phyloP scores from a whole-genome alignment of 2,329 filamentous ascomycete species.

The Rutstroemia sydowiana region DNA sequence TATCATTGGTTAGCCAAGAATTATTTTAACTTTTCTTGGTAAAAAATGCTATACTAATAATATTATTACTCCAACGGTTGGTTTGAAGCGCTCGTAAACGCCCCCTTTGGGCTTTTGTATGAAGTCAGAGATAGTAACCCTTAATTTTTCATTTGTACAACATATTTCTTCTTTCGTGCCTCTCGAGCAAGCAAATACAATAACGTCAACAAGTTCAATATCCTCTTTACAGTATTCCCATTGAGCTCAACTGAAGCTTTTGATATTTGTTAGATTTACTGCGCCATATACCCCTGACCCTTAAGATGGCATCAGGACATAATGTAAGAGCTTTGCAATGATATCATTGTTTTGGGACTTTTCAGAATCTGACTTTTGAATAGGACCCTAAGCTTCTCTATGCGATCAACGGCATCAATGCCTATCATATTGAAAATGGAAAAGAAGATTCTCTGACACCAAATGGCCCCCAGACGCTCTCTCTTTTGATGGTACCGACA shows the following conservation, averaged over 20 bases:
- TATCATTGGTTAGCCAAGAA: too few species aligned
- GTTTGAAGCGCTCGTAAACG: background rate
- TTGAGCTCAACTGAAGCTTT: background rate
- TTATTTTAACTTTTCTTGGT: too few species aligned
- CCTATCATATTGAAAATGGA: slow-evolving; percentile 86
- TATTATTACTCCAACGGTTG: background rate
- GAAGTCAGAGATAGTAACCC: too few species aligned
- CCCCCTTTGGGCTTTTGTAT: too few species aligned
- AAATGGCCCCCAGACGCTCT: slow-evolving; percentile 82
- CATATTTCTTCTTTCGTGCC: too few species aligned
- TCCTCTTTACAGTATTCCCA: too few species aligned
- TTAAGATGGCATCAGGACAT: slow-evolving; percentile 26
- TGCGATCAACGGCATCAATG: slow-evolving; percentile 76
- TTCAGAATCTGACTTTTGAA: slow-evolving; percentile 10
- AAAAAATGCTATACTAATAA: background rate
- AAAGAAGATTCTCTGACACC: slow-evolving; percentile 75
- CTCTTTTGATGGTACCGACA: slow-evolving; percentile 91
- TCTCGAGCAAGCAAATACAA: too few species aligned
- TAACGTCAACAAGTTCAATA: too few species aligned
- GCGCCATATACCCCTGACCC: background rate
- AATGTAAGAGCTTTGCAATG: slow-evolving; percentile 19
- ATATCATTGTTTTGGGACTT: background rate
- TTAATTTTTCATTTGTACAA: too few species aligned
- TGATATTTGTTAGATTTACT: background rate
- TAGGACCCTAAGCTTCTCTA: slow-evolving; percentile 59